Base-by-base conservation (phyloP, 208 protist species). In the Acanthamoeba healyi region DNA sequence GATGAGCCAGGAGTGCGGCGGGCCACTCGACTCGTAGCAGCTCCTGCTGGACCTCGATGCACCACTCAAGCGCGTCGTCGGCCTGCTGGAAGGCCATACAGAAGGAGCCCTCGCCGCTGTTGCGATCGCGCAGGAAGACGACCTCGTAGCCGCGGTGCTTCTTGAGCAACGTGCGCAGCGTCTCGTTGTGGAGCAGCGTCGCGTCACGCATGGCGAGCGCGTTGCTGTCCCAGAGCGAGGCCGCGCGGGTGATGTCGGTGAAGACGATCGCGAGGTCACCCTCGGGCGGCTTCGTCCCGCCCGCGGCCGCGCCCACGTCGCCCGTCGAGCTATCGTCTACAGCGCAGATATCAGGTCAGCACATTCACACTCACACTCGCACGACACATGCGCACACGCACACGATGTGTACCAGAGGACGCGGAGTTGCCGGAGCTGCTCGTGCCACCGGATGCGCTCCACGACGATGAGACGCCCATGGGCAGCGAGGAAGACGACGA, bases 71-170 rank as follows among this genome's bases (percentile, higher is more conserved):
- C 14, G 91, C 91, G 14, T 82, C 91, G 29, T 46, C 51, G 36
- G 91, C 38, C 26, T 94, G 12, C 54, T 94, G 91, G 74, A 94
- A 94, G 38, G 91, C 91, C 91, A 94, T 70, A 17, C 65, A 87
- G 56, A 94, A 94, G 44, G 91, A 93, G 40, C 88, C 88, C 67
- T 93, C 88, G 44, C 88, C 88, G 46, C 88, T 91, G 84, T 91
- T 91, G 34, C 84, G 51, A 24, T 91, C 84, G 19, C 61, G 51
- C 22, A 91, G 51, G 84, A 77, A 91, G 38, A 91, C 84, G 26
- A 70, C 84, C 42, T 91, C 84, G 61, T 91, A 91, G 56, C 84
- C 84, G n/a, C 29, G 34, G 42, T 91, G 84, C 40, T 38, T 63
- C 32, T 36, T 19, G 36, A 91, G 84, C 15, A 70, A 14, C 19